These are phyloP conservation scores for Balamuthia mandrillaris DNA, from an alignment of 208 protist species.

Conservation along the genomic window DNA sequence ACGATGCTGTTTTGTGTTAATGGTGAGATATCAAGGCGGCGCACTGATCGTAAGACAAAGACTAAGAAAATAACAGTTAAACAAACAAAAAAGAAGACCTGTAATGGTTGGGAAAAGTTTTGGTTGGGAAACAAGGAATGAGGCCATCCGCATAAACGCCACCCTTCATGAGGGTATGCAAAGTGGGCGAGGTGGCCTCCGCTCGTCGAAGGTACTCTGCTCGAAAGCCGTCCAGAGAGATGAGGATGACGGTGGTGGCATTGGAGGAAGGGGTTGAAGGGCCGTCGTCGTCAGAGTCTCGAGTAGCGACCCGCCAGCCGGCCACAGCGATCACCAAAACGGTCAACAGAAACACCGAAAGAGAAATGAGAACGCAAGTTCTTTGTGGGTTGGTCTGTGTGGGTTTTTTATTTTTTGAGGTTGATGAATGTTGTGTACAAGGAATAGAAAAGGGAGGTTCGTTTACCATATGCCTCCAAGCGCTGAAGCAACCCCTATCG, in stretches of 20 bases:
- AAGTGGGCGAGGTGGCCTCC: background rate
- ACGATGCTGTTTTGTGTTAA: background rate
- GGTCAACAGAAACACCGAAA: no score
- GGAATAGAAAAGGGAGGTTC: no score
- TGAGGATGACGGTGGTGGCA: conserved; percentile 23
- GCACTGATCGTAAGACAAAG: background rate
- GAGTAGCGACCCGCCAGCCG: no score
- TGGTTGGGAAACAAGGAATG: conserved; percentile 13
- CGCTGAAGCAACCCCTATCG: no score
- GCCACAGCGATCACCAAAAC: no score
- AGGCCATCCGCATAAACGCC: background rate
- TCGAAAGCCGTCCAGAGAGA: conserved; percentile 37
- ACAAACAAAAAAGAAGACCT: background rate
- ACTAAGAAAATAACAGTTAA: background rate
- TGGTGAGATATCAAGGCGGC: background rate
- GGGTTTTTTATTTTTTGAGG: no score
- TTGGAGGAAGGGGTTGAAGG: no score
- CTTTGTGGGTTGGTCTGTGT: no score
- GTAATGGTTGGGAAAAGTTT: conserved; percentile 43
- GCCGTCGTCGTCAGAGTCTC: no score
- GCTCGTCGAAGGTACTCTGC: background rate
- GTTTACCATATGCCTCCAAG: no score
- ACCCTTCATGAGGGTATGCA: background rate
- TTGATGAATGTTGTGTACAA: no score
- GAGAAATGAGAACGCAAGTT: no score